Base-by-base conservation (phyloP, 805 yeast species). In the Yarrowia deformans region DNA sequence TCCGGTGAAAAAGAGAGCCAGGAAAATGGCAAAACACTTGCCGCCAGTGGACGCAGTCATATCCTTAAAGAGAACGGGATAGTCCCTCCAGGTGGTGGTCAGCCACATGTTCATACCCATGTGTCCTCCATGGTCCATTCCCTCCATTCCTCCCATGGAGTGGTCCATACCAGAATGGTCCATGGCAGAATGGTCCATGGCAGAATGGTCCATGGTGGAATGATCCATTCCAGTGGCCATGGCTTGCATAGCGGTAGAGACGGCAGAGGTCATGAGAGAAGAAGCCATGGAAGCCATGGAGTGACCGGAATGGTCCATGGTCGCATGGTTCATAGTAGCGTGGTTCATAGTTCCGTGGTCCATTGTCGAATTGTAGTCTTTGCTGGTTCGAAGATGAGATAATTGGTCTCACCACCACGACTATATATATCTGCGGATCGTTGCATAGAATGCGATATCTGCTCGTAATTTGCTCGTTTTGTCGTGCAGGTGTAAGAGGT, bases 161-260 rank as follows among this genome's bases (percentile, higher is more conserved):
- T 72, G 74, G 70, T 73, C 56, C 75, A 73, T 66, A 63, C 69
- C 50, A 34, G 76, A 46, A 71, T 74, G 73, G 34, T 61, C 67
- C 67, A 61, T 61, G 29, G 48, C 16, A 14, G 67, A 63, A 9
- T 61, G 67, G 16, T 61, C 67, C 67, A 60, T 60, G 18, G 54
- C 19, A 19, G 67, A 60, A 16, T 61, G 67, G 45, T 61, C 54
- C 67, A 61, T 61, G 9, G 67, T 35, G 7, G 66, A 23, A 23
- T 23, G 29, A 4, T 23, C 29, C 37, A 34, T 34, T 8, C 37
- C 37, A 32, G 54, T 60, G 13, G 67, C 40, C 50, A 45, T 43
- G 34, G 50, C 67, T 14, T 45, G 43, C 54, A 60, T 43, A 18
- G 54, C 54, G 7, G 67, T 60, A 13, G 54, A 45, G 13, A 60